These are phyloP conservation scores for Lentinula boryana DNA, from an alignment of 768 basidiomycete species.

Conservation along the genomic window DNA sequence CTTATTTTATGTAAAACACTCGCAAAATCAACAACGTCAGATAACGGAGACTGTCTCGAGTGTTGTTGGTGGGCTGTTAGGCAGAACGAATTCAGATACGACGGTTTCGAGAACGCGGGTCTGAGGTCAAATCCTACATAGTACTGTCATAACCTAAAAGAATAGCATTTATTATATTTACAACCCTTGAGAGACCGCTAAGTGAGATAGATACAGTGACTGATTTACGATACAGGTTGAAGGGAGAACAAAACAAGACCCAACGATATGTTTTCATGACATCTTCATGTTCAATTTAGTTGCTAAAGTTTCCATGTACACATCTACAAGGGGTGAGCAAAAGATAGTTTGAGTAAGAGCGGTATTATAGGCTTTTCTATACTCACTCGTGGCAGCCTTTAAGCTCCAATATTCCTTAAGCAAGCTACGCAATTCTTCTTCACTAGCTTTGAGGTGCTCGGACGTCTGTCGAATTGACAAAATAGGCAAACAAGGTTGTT, in stretches of 20 bases:
- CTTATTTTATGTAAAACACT: conserved; percentile 88
- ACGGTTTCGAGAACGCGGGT: conserved; percentile 8
- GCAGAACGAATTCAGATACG: conserved; percentile 37
- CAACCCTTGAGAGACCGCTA: no score
- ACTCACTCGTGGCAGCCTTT: conserved; percentile 67
- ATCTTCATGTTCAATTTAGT: conserved; percentile 69
- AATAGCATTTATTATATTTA: not conserved
- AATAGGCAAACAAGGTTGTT: not conserved
- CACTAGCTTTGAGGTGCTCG: conserved; percentile 68
- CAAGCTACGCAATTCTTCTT: conserved; percentile 75
- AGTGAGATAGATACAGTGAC: not conserved
- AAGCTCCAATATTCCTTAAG: conserved; percentile 81
- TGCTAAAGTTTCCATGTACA: conserved; percentile 83
- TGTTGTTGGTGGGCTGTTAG: conserved; percentile 73
- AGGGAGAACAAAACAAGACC: not conserved
- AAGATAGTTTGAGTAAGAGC: not conserved
- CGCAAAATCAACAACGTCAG: conserved; percentile 61
- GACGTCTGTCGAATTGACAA: conserved; percentile 45
- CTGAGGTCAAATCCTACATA: not conserved
- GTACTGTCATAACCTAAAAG: not conserved
- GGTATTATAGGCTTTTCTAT: not conserved
- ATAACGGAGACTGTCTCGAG: conserved; percentile 75
- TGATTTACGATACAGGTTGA: not conserved
- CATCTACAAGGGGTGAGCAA: conserved; percentile 36
- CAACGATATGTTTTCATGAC: not conserved